Percentiles rank a stretch among this genome's conserved stretches.
Conservation (phyloP, 2,329 filamentous ascomycete genomes). For the Cercospora canescens region DNA sequence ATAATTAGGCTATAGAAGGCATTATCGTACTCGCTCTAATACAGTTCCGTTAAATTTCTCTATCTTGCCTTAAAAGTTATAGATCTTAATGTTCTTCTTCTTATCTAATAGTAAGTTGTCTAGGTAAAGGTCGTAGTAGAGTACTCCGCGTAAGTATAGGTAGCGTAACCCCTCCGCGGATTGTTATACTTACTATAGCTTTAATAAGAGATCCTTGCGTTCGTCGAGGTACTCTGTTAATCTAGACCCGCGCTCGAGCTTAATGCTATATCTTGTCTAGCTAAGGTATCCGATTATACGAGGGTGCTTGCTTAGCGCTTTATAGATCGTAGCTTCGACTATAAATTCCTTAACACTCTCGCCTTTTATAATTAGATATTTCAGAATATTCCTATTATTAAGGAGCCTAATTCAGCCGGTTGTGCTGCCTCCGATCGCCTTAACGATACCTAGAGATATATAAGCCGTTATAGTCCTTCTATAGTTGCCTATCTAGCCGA, state of each 20-base stretch:
- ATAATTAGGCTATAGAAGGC: neutral
- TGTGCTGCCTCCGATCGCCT: neutral
- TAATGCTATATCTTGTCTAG: neutral
- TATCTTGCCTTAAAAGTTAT: neutral
- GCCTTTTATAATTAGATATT: neutral
- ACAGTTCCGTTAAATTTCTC: neutral
- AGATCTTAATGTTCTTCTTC: neutral
- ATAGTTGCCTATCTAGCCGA: neutral
- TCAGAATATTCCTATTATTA: neutral
- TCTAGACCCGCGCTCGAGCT: neutral
- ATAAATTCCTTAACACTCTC: neutral
- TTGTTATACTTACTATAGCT: neutral
- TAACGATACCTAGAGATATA: neutral
- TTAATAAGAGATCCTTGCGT: neutral
- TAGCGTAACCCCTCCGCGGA: neutral
- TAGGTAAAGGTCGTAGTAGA: neutral
- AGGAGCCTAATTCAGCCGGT: neutral
- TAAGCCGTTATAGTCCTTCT: neutral
- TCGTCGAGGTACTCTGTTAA: neutral
- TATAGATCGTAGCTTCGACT: neutral
- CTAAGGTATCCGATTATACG: neutral
- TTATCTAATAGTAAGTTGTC: neutral
- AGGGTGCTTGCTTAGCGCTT: neutral
- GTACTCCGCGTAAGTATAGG: neutral
- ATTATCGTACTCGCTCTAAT: neutral